A percentile compares a stretch with the other conserved stretches of the same genome.
Evolutionary conservation across 2,329 filamentous ascomycete genomes (phyloP).

Genomic region (Aspergillus sp.): DNA sequence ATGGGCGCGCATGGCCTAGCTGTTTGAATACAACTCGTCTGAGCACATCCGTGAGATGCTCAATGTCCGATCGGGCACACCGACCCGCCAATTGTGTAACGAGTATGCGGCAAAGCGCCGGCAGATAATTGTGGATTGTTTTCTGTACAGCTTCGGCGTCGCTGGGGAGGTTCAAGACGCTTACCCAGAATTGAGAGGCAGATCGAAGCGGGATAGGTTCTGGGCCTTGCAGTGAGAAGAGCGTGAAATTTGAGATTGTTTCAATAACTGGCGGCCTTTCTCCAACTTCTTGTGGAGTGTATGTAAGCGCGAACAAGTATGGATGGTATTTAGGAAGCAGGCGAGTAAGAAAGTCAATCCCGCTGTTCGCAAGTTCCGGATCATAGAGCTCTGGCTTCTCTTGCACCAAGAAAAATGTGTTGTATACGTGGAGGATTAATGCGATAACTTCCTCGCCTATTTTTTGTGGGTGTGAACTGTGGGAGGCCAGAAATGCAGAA

Average conservation of each 20-base stretch:
- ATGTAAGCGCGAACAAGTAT: conserved; percentile 38
- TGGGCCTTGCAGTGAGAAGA: conserved; percentile 40
- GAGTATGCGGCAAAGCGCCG: conserved; percentile 40
- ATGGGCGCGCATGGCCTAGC: conserved; percentile 38
- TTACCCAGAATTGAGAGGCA: conserved; percentile 46
- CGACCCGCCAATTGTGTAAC: conserved; percentile 43
- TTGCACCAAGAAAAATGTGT: conserved; percentile 39
- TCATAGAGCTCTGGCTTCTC: conserved; percentile 37
- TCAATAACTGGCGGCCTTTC: conserved; percentile 31
- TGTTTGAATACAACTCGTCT: conserved; percentile 44
- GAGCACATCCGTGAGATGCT: conserved; percentile 43
- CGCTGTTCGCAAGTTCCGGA: conserved; percentile 44
- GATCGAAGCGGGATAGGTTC: conserved; percentile 50
- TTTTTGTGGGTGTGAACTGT: conserved; percentile 34
- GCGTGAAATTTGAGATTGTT: conserved; percentile 41
- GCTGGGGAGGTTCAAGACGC: conserved; percentile 35
- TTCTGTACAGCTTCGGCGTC: conserved; percentile 26
- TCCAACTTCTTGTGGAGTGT: conserved; percentile 18
- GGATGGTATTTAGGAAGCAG: conserved; percentile 43
- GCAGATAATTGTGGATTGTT: conserved; percentile 37
- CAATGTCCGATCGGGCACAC: conserved; percentile 47
- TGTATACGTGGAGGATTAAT: conserved; percentile 41
- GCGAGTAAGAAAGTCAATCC: conserved; percentile 46
- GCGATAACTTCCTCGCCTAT: conserved; percentile 35
- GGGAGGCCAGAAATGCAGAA: conserved; percentile 47